Evolutionary conservation across 306 rosid genomes (phyloP).

Genomic region (Cicer arietinum): DNA sequence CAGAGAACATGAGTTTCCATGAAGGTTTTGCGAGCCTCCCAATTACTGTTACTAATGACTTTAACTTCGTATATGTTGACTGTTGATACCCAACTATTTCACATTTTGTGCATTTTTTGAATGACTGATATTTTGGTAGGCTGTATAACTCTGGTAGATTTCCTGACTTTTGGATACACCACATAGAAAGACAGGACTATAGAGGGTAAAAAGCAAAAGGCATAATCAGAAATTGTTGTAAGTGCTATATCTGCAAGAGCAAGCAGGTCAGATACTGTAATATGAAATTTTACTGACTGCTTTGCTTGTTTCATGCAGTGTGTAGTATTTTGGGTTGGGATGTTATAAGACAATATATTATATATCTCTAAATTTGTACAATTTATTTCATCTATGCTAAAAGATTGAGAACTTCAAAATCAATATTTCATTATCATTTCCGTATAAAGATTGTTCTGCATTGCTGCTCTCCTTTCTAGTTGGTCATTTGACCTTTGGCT

Average conservation of each 20-base stretch:
- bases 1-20: conserved; percentile 35
- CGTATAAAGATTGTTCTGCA: background rate
- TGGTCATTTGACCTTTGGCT: background rate
- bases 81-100: conserved; percentile 45
- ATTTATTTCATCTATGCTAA: conserved; percentile 16
- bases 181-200: conserved; percentile 49
- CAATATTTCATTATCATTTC: background rate
- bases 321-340: conserved; percentile 20
- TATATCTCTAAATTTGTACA: conserved; percentile 34
- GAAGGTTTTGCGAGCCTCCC: conserved; percentile 21
- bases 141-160: conserved; percentile 55
- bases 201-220: conserved; percentile 43
- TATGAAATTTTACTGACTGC: conserved; percentile 29
- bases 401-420: conserved; percentile 16
- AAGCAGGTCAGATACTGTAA: conserved; percentile 35
- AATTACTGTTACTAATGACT: background rate
- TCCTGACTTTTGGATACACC: conserved; percentile 57
- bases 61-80: conserved; percentile 41
- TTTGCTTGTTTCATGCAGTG: conserved; percentile 37
- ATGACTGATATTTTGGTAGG: conserved; percentile 57
- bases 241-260: conserved; percentile 36
- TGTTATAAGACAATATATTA: conserved; percentile 27
- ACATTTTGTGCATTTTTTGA: conserved; percentile 37
- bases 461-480: background rate
- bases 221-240: conserved; percentile 39